Percentiles rank a stretch among this genome's conserved stretches.
These are phyloP conservation scores for Candida ipomoeae DNA, from an alignment of 805 yeast genomes.

Conservation along the genomic window DNA sequence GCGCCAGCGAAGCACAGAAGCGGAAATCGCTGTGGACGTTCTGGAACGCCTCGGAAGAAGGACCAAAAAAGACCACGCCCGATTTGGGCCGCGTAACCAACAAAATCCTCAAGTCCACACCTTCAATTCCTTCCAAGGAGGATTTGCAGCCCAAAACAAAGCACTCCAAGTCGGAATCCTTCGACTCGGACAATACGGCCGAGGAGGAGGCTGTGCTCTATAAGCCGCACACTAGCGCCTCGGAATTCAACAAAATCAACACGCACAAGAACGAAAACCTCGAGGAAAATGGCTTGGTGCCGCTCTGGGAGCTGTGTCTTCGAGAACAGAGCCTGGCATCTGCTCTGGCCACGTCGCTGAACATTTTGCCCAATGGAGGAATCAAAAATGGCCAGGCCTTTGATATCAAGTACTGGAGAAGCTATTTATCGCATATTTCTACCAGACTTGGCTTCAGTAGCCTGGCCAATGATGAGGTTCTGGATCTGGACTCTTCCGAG, in stretches of 20 bases:
- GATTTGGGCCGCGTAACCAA: slow-evolving; percentile 20
- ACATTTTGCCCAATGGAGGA: slow-evolving; percentile 22
- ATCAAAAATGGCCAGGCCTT: slow-evolving; percentile 13
- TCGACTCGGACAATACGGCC: background rate
- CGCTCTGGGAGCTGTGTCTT: slow-evolving; percentile 39
- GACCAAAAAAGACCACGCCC: background rate
- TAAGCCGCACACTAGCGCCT: slow-evolving; percentile 39
- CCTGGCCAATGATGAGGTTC: slow-evolving; percentile 14
- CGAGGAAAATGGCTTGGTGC: slow-evolving; percentile 38
- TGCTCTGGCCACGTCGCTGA: slow-evolving; percentile 17
- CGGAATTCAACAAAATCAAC: slow-evolving; percentile 38
- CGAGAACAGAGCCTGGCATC: slow-evolving; percentile 23
- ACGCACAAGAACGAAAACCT: slow-evolving; percentile 44
- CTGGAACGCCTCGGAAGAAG: slow-evolving; percentile 24
- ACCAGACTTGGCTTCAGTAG: slow-evolving; percentile 33
- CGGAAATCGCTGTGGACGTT: slow-evolving; percentile 35
- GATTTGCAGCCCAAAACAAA: slow-evolving; percentile 9
- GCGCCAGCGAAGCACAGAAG: slow-evolving; percentile 1
- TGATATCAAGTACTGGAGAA: slow-evolving; percentile 36
- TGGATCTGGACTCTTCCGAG: background rate
- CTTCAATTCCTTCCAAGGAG: slow-evolving; percentile 22
- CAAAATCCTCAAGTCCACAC: slow-evolving; percentile 31
- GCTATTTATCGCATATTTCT: slow-evolving; percentile 31
- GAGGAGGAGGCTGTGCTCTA: slow-evolving; percentile 42
- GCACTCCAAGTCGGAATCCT: slow-evolving; percentile 9